A percentile compares a stretch with the other conserved stretches of the same genome.
Evolutionary conservation across 179 eudicot genomes (phyloP).

Genomic region (Beta lomatogona): DNA sequence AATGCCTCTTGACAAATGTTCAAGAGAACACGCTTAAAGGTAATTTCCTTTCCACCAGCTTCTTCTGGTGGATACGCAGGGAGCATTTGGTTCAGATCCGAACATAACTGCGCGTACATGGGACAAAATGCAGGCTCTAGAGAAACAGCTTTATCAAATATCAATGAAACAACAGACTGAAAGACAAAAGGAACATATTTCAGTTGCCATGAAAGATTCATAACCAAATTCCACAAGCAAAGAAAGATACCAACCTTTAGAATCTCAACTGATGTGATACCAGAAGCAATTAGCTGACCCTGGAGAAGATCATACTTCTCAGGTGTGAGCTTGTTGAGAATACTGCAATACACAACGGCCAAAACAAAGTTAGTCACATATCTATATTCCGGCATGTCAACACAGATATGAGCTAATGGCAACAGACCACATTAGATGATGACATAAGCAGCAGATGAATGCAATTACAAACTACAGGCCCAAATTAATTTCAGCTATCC

Average conservation of each 20-base stretch:
- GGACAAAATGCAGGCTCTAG: conserved; percentile 96
- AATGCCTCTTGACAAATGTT: conserved; percentile 95
- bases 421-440: background rate
- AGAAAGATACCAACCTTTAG: conserved; percentile 55
- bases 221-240: background rate
- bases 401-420: background rate
- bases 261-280: conserved; percentile 89
- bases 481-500: no score
- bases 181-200: background rate
- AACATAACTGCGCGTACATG: conserved; percentile 88
- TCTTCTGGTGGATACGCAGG: conserved; percentile 86
- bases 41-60: conserved; percentile 77
- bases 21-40: conserved; percentile 84
- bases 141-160: conserved; percentile 90
- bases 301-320: conserved; percentile 95
- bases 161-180: conserved; percentile 83
- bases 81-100: conserved; percentile 77
- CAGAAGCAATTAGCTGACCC: conserved; percentile 85
- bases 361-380: background rate
- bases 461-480: no score
- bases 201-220: background rate
- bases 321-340: conserved; percentile 95
- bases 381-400: background rate
- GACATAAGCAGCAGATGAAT: no score
- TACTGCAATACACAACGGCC: conserved; percentile 46